Conservation (phyloP, 768 basidiomycete species). For the Pleurotus salmoneostramineus region DNA sequence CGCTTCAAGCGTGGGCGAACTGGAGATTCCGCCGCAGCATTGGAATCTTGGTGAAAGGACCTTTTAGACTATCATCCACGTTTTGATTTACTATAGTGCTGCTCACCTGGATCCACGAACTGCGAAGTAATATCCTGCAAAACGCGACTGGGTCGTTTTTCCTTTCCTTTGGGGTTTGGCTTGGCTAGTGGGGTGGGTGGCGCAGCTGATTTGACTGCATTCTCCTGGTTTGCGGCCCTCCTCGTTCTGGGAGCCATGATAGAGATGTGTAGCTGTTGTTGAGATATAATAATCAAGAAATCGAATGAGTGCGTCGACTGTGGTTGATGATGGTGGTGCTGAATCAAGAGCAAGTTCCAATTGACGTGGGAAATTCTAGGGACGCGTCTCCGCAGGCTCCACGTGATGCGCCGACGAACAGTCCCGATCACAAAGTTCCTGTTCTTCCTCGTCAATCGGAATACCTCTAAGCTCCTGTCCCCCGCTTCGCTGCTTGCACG, state of each 20-base stretch:
- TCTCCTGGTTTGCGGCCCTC: conserved; percentile 1
- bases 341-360: background rate
- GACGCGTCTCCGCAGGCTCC: background rate
- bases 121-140: conserved; percentile 1
- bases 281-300: background rate
- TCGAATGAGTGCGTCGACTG: background rate
- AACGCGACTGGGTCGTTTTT: background rate
- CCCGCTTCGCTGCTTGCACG: too few relatives aligned
- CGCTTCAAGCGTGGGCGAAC: conserved; percentile 1
- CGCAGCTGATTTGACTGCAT: background rate
- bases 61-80: too few relatives aligned
- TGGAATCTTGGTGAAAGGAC: too few relatives aligned
- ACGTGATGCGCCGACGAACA: background rate
- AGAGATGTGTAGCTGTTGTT: background rate
- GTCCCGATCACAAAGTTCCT: background rate
- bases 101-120: background rate
- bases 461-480: too few relatives aligned
- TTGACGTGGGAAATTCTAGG: background rate
- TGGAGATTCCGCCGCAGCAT: background rate
- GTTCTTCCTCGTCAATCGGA: background rate
- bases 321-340: background rate
- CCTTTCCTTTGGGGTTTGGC: background rate
- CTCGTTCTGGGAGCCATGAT: conserved; percentile 1
- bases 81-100: background rate
- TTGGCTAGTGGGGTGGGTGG: background rate